Percentiles rank a stretch among this genome's conserved stretches.
Conservation (phyloP, 805 yeast genomes). For the Yarrowia yakushimensis region DNA sequence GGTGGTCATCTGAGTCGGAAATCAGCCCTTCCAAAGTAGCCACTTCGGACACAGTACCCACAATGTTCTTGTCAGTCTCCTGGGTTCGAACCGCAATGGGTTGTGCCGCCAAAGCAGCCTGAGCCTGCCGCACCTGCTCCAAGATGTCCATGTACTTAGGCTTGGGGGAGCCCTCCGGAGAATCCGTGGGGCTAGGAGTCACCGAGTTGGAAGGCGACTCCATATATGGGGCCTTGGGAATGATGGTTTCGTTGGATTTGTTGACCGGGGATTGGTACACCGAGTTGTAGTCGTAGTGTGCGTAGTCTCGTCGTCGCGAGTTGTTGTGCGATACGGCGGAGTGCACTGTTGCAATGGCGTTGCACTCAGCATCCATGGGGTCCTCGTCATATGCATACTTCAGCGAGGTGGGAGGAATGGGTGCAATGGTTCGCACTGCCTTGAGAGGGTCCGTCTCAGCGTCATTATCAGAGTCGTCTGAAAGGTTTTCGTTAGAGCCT, state of each 20-base stretch:
- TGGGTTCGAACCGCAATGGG: constrained; percentile 16
- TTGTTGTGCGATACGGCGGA: constrained; percentile 65
- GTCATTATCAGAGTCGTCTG: not conserved
- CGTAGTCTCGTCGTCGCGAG: constrained; percentile 36
- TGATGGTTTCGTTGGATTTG: constrained; percentile 5
- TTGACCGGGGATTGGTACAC: constrained; percentile 29
- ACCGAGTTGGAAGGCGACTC: constrained; percentile 20
- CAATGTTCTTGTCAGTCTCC: constrained; percentile 13
- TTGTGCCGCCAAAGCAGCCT: constrained; percentile 20
- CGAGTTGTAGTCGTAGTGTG: constrained; percentile 34
- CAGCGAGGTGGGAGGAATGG: constrained; percentile 80
- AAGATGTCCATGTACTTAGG: constrained; percentile 20
- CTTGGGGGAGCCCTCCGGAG: constrained; percentile 16
- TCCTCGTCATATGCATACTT: constrained; percentile 71
- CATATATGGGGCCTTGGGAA: constrained; percentile 22
- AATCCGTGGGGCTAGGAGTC: constrained; percentile 5
- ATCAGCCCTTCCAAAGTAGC: not conserved
- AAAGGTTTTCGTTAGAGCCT: not conserved
- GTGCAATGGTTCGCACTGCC: constrained; percentile 58
- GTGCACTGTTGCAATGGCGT: constrained; percentile 39
- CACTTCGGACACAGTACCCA: constrained; percentile 8
- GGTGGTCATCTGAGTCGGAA: not conserved
- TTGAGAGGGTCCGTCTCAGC: constrained; percentile 19
- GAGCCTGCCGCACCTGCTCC: constrained; percentile 24
- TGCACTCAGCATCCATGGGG: constrained; percentile 42